phyloP scores from a whole-genome alignment of 306 rosid genomes.

The Vigna angularis region DNA sequence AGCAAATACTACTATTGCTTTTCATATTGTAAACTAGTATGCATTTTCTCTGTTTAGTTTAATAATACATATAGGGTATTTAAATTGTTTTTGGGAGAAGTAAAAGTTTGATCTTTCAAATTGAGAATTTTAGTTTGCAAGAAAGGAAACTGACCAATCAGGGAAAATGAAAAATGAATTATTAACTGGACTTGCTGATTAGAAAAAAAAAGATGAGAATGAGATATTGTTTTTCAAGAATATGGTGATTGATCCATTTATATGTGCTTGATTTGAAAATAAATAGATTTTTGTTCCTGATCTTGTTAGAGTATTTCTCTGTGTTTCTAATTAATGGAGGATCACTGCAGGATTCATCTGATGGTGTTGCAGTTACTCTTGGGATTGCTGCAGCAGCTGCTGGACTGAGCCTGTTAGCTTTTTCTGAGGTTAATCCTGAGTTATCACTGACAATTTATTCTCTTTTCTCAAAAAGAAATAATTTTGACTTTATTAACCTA shows the following conservation, averaged over 20 bases:
- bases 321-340: constrained; percentile 36
- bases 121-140: neutral
- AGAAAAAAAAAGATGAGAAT: neutral
- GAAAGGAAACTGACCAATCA: neutral
- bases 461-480: neutral
- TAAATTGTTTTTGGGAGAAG: constrained; percentile 13
- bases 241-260: constrained; percentile 4
- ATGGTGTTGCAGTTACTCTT: constrained; percentile 62
- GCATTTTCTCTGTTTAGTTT: constrained; percentile 17
- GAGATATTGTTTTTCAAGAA: constrained; percentile 13
- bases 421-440: constrained; percentile 67
- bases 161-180: constrained; percentile 4
- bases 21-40: constrained; percentile 22
- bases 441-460: constrained; percentile 6
- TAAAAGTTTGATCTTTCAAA: neutral
- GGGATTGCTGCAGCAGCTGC: constrained; percentile 73
- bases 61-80: neutral
- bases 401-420: constrained; percentile 75
- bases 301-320: neutral
- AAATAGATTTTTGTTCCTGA: constrained; percentile 2
- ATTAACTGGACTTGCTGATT: neutral
- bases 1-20: constrained; percentile 8
- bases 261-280: constrained; percentile 1
- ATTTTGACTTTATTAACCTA: constrained; percentile 22
- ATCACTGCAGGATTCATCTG: constrained; percentile 69